These are phyloP conservation scores for Roridomyces roridus DNA, from an alignment of 768 basidiomycete genomes.

Conservation along the genomic window DNA sequence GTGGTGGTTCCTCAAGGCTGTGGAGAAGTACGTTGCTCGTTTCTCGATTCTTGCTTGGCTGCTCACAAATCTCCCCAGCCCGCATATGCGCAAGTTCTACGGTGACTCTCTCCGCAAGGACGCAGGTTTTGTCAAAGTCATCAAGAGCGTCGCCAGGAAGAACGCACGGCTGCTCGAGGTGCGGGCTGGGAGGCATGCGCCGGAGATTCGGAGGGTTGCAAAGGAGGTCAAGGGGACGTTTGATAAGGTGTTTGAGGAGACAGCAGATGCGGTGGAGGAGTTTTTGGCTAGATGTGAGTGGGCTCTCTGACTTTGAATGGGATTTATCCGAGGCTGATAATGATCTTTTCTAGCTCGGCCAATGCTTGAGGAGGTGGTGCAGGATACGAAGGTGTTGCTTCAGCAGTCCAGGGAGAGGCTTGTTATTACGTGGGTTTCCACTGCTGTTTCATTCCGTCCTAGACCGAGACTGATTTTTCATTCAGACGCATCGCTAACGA, in stretches of 20 bases:
- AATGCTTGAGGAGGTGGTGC: slow-evolving; percentile 84
- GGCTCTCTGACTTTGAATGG: slow-evolving; percentile 5
- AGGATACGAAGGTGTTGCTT: slow-evolving; percentile 90
- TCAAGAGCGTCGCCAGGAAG: slow-evolving; percentile 89
- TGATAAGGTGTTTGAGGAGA: slow-evolving; percentile 95
- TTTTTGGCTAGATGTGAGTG: slow-evolving; percentile 87
- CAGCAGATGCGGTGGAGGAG: slow-evolving; percentile 91
- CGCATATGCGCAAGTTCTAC: slow-evolving; percentile 98
- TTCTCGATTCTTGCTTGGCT: not conserved
- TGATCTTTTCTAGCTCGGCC: slow-evolving; percentile 73
- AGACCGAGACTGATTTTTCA: not conserved
- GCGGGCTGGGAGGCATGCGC: slow-evolving; percentile 80
- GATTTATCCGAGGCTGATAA: too few relatives aligned
- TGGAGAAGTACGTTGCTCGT: slow-evolving; percentile 80
- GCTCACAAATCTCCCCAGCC: slow-evolving; percentile 52
- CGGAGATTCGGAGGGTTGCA: slow-evolving; percentile 80
- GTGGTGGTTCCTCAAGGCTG: slow-evolving; percentile 94
- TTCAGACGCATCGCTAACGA: slow-evolving; percentile 83
- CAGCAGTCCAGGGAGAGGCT: slow-evolving; percentile 91
- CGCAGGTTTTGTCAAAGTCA: slow-evolving; percentile 97
- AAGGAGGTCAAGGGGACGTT: slow-evolving; percentile 93
- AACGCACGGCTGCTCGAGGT: slow-evolving; percentile 79
- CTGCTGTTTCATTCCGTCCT: not conserved
- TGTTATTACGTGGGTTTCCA: slow-evolving; percentile 87
- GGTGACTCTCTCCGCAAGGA: slow-evolving; percentile 93